Base-by-base conservation (phyloP, 106 monocot species). In the Alisma plantagoaquatica region DNA sequence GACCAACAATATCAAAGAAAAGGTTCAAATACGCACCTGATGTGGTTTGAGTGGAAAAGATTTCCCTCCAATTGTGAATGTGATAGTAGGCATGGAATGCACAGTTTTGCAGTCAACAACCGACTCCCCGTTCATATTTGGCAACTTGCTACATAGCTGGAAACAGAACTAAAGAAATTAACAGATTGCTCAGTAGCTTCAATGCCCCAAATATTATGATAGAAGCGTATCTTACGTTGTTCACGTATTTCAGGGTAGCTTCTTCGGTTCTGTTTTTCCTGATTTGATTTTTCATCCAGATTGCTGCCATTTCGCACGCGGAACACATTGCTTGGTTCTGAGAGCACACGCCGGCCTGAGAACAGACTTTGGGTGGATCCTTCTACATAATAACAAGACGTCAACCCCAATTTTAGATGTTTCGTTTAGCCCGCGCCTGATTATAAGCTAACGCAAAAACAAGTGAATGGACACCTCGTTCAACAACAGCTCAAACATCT, bases 241-340 rank as follows among this genome's bases (percentile, higher is more conserved):
- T 73, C 41, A 90, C 61, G 60, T 98, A 89, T 20, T 74, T 65
- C 46, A 98, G 45, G 20, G 82, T 70, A 8, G 11, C 29, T 14
- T 81, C 81, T 51, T 82, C 53, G 2, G 89, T 85, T 56, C 71
- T 18, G 33, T 98, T 90, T 54, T 82, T 73, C 43, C 31, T 74
- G 7, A 98, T 61, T 43, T 85, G 84, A 60, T 76, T 98, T 63
- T 98, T 84, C 67, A 85, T 82, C 96, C 89, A 98, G 23, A 81
- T 64, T 58, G 82, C 91, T 27, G 79, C 66, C 81, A 81, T 85
- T 73, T 98, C 85, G 55, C 89, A 98, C 23, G 56, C 71, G 61
- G 33, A 20, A 54, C 96, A 98, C 75, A 81, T 73, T 2, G 66
- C 69, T 44, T 71, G 69, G 20, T 57, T 75, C 23, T 29, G 41